A percentile compares a stretch with the other conserved stretches of the same genome.
phyloP scores from a whole-genome alignment of 768 basidiomycete genomes.

The Boletus eberwhitei region DNA sequence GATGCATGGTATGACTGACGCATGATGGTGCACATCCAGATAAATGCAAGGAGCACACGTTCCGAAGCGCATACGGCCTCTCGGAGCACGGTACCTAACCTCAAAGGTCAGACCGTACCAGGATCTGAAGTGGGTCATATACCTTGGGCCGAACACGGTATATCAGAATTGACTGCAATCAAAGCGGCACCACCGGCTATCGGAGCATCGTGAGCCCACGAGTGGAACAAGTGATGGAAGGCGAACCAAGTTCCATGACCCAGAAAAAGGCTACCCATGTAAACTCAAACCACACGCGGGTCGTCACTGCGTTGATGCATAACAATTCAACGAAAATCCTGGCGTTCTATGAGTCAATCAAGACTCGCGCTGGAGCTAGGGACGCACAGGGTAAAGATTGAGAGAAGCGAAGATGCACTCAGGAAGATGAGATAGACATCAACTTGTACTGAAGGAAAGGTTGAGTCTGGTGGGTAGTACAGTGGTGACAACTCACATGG shows the following conservation, averaged over 20 bases:
- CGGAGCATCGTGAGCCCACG: slow-evolving; percentile 3
- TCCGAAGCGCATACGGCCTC: slow-evolving; percentile 46
- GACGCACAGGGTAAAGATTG: slow-evolving; percentile 59
- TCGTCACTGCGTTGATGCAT: slow-evolving; percentile 47
- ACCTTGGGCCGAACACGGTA: slow-evolving; percentile 36
- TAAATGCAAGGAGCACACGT: slow-evolving; percentile 54
- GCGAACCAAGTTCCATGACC: slow-evolving; percentile 57
- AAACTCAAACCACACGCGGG: slow-evolving; percentile 72
- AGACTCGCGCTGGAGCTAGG: neutral
- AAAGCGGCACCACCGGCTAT: slow-evolving; percentile 53
- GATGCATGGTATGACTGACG: slow-evolving; percentile 33
- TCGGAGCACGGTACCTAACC: neutral
- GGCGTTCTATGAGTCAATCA: slow-evolving; percentile 1
- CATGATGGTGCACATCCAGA: slow-evolving; percentile 47
- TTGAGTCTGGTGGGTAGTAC: slow-evolving; percentile 6
- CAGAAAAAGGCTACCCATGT: slow-evolving; percentile 58
- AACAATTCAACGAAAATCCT: slow-evolving; percentile 60
- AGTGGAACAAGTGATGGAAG: neutral
- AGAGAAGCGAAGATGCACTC: slow-evolving; percentile 54
- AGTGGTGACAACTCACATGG: slow-evolving; percentile 37
- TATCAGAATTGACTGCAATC: slow-evolving; percentile 36
- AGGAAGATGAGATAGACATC: slow-evolving; percentile 61
- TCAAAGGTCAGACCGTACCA: neutral
- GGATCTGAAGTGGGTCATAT: neutral
- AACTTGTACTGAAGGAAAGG: slow-evolving; percentile 37